Evolutionary conservation across 129 eudicot genomes (phyloP).

Genomic region (Heracleum sosnowskyi): DNA sequence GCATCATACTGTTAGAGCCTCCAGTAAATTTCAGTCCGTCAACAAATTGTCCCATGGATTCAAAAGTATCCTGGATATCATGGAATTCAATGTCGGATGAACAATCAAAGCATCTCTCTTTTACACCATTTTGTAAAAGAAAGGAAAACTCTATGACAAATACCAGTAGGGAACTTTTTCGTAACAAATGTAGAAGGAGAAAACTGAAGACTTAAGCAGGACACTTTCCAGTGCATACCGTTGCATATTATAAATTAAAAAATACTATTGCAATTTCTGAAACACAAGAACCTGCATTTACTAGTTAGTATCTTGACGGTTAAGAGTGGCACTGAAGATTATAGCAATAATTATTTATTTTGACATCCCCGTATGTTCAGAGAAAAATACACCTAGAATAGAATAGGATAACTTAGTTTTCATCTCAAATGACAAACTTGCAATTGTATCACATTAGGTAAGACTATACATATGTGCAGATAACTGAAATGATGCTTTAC

Average conservation of each 20-base stretch:
- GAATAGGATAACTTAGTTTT: no score
- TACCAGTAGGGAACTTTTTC: background rate
- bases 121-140: background rate
- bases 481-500: background rate
- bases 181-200: background rate
- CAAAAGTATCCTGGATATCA: conserved; percentile 58
- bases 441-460: no score
- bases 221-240: background rate
- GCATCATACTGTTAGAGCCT: conserved; percentile 68
- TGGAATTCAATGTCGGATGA: background rate
- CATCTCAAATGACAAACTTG: no score
- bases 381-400: no score
- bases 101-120: background rate
- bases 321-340: no score
- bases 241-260: background rate
- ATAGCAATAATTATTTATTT: no score
- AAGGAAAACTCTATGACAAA: background rate
- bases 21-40: conserved; percentile 87
- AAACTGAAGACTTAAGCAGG: background rate
- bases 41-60: conserved; percentile 92
- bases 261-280: no score
- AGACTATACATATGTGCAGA: no score
- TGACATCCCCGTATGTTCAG: no score
- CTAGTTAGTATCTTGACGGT: no score
- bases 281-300: no score